phyloP scores from a whole-genome alignment of 1,284 basidiomycete genomes.

The Melampsora occidentalis region DNA sequence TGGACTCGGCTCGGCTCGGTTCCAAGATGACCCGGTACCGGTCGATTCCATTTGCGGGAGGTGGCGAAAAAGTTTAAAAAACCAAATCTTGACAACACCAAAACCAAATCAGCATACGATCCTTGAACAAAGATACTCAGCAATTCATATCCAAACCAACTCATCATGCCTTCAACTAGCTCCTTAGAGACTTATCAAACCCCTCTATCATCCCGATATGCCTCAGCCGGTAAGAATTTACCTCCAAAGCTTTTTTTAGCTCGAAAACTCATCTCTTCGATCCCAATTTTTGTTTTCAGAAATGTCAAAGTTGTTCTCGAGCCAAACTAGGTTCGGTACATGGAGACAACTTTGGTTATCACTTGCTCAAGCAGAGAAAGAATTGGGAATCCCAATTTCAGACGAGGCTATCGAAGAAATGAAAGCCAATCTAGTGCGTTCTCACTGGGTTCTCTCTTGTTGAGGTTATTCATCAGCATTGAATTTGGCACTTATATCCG shows the following conservation, averaged over 20 bases:
- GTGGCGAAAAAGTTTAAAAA: too few relatives aligned
- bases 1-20: too few relatives aligned
- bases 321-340: slow-evolving; percentile 52
- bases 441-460: not conserved
- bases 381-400: slow-evolving; percentile 53
- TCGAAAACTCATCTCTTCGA: not conserved
- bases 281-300: not conserved
- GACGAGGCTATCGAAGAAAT: slow-evolving; percentile 53
- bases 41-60: too few relatives aligned
- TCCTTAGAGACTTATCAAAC: slow-evolving; percentile 58
- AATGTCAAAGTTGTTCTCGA: slow-evolving; percentile 33
- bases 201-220: slow-evolving; percentile 56
- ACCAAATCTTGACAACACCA: too few relatives aligned
- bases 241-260: not conserved
- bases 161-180: slow-evolving; percentile 26
- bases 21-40: too few relatives aligned
- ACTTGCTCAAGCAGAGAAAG: slow-evolving; percentile 53
- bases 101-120: too few relatives aligned
- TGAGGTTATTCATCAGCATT: not conserved
- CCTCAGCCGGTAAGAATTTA: slow-evolving; percentile 21
- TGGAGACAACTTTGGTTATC: slow-evolving; percentile 54
- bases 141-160: not conserved
- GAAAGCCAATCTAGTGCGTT: slow-evolving; percentile 49
- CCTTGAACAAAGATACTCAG: too few relatives aligned
- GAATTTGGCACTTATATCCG: not conserved